Base-by-base conservation (phyloP, 2,329 filamentous ascomycete genomes). In the Phaeosphaeriaceae sp. region DNA sequence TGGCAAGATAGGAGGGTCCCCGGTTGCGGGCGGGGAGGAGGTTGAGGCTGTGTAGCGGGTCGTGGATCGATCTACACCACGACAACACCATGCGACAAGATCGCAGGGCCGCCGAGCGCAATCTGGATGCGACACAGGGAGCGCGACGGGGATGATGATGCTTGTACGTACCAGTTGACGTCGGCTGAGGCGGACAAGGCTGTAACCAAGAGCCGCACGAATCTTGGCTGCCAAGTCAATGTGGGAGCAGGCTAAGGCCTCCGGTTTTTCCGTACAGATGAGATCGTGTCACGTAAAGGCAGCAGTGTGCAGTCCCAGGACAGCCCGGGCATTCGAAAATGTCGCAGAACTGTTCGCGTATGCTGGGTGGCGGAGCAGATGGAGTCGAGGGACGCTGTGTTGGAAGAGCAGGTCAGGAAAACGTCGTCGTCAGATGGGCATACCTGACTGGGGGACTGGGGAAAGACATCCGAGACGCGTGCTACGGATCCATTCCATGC, bases 151-250 rank as follows among this genome's bases (percentile, higher is more conserved):
- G 51, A 53, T 51, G 55, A 53, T 50, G 53, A 53, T 62, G 58
- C 54, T 59, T 46, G 57, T 66, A 73, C 70, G 62, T 70, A 73
- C 69, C 66, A 58, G 60, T 67, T 53, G 65, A 63, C 59, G 64
- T 68, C 57, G 65, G 59, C 49, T 53, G 56, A 51, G 31, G 53
- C 59, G 50, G 54, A 56, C 51, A 68, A 64, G 62, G 55, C 62
- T 62, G 65, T 54, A 55, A 54, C 60, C 62, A 62, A 69, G 66
- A 69, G 65, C 63, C 60, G 61, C 60, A 68, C 54, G 48, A 46
- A 59, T 64, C 65, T 70, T 70, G 67, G 67, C 67, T 65, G 66
- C 66, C 66, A 69, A 69, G 67, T 65, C 63, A 62, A 63, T 56
- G 44, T 53, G 53, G 57, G 63, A 67, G 65, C 61, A 53, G 24